These are phyloP conservation scores for Malus asiatica DNA, from an alignment of 306 rosid genomes.

Conservation along the genomic window DNA sequence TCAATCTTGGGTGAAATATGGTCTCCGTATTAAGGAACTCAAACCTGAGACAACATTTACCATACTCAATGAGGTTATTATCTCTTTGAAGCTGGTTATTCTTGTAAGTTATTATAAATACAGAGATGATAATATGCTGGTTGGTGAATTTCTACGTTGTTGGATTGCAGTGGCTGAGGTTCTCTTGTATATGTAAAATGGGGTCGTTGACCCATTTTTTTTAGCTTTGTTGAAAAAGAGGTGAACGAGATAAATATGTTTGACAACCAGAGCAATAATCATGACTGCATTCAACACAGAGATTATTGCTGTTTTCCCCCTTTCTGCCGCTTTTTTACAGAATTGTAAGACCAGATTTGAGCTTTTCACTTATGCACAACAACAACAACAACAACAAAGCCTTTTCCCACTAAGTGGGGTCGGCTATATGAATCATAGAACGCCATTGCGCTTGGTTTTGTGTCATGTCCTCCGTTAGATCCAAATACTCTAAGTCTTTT, in stretches of 20 bases:
- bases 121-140: neutral
- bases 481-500: too few relatives aligned
- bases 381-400: too few relatives aligned
- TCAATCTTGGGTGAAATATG: constrained; percentile 71
- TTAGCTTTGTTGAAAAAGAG: neutral
- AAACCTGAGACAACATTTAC: constrained; percentile 71
- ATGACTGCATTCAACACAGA: neutral
- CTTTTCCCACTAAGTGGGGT: too few relatives aligned
- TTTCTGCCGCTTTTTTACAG: neutral
- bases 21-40: constrained; percentile 86
- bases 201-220: neutral
- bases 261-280: neutral
- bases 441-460: too few relatives aligned
- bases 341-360: neutral
- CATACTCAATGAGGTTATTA: constrained; percentile 71
- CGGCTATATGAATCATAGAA: too few relatives aligned
- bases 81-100: constrained; percentile 5
- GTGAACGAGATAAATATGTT: neutral
- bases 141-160: neutral
- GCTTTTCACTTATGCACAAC: neutral
- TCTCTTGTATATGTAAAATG: neutral
- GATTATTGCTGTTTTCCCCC: neutral
- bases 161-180: neutral
- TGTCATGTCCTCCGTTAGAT: too few relatives aligned
- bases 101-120: neutral